Percentiles rank a stretch among this genome's conserved stretches.
These are phyloP conservation scores for Mortierella sp. DNA, from an alignment of 371 early-diverging fungal genomes.

Conservation along the genomic window DNA sequence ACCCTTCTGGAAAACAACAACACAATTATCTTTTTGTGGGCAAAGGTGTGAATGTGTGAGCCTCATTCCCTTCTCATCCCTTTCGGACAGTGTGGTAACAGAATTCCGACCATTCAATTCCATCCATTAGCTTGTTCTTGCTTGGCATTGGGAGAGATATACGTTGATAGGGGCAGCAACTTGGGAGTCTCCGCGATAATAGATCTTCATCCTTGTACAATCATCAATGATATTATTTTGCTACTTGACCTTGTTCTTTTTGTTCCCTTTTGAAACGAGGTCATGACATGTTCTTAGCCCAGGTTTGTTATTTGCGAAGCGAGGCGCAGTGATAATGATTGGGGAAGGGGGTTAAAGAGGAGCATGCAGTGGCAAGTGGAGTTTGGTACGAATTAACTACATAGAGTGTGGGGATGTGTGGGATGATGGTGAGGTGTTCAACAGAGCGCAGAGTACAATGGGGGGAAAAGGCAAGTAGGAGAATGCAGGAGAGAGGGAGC, in stretches of 20 bases:
- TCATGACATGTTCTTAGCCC: neutral
- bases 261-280: too few relatives aligned
- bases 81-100: neutral
- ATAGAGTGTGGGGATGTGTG: neutral
- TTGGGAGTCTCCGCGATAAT: too few relatives aligned
- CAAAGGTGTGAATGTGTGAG: neutral
- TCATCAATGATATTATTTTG: neutral
- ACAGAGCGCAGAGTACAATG: neutral
- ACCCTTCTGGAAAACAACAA: neutral
- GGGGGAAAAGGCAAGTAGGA: neutral
- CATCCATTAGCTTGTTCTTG: too few relatives aligned
- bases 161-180: too few relatives aligned
- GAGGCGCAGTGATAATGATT: neutral
- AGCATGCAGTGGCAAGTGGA: neutral
- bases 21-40: neutral
- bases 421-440: neutral
- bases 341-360: too few relatives aligned
- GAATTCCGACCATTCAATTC: neutral
- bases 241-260: neutral
- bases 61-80: neutral
- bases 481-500: neutral
- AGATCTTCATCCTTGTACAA: neutral
- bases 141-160: neutral
- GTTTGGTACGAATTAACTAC: neutral
- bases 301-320: neutral